Evolutionary conservation across 225 moss, liverwort and hornwort genomes (phyloP).

Genomic region (Ulota crispa): DNA sequence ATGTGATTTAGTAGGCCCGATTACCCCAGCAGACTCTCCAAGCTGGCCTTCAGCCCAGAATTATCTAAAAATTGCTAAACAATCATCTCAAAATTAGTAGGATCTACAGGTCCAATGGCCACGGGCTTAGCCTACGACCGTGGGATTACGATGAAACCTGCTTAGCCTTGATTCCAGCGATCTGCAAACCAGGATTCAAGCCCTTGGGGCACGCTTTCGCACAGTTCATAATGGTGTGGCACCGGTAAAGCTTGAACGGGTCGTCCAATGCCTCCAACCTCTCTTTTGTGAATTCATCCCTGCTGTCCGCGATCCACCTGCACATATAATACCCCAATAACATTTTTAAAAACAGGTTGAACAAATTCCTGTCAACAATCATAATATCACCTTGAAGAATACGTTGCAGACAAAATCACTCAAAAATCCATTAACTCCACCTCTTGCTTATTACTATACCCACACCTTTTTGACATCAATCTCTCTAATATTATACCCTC

Average conservation of each 20-base stretch:
- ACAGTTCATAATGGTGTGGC: slow-evolving; percentile 93
- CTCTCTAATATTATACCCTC: too few species aligned
- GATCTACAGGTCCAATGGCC: not conserved
- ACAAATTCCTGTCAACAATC: not conserved
- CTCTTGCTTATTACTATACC: too few species aligned
- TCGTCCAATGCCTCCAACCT: slow-evolving; percentile 78
- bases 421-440: too few species aligned
- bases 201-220: slow-evolving; percentile 77
- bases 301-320: slow-evolving; percentile 89
- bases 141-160: slow-evolving; percentile 37
- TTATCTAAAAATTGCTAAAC: too few species aligned
- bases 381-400: not conserved
- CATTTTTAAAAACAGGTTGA: not conserved
- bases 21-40: too few species aligned
- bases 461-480: too few species aligned
- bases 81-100: not conserved
- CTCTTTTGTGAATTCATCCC: slow-evolving; percentile 88
- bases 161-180: slow-evolving; percentile 59
- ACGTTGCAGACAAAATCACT: not conserved
- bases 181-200: slow-evolving; percentile 87
- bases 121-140: not conserved
- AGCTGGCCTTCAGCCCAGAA: too few species aligned
- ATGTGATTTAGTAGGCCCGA: too few species aligned
- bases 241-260: slow-evolving; percentile 84
- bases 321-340: slow-evolving; percentile 3